Evolutionary conservation across 805 yeast genomes (phyloP), one percentile per base, ranked within the genome.

Genomic region (Zygotorulaspora chibaensis): DNA sequence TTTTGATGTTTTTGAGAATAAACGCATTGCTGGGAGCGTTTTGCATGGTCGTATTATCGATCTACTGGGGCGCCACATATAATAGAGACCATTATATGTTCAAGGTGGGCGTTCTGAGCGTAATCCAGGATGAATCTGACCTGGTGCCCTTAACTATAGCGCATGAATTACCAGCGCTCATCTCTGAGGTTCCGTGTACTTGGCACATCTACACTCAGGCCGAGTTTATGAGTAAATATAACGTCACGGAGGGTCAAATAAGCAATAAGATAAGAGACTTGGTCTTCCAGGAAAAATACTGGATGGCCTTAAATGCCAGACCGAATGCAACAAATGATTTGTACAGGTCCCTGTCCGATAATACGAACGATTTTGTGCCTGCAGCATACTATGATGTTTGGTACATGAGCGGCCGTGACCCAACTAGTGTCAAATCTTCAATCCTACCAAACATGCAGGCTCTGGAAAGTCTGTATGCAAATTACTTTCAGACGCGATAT

Each of bases 361-460:
- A 54, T n/a, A 42, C 55, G 18, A 52, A 58, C 2, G 51, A 54
- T 16, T 60, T 57, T 30, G 48, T 56, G 27, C 54, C 60, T 3
- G 46, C 60, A 5, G 37, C 45, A 16, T 46, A 57, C 43, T 65
- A 80, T 18, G 63, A 69, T 16, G 63, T 72, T 0, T 58, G 72
- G 39, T 82, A 74, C 57, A 87, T 83, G 61, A 74, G 84, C 1
- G 88, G 83, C 5, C 68, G 89, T 54, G 91, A 84, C 59, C 71
- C 77, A 31, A 51, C 69, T 15, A 72, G 75, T 28, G 70, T 81
- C 69, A 59, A 52, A 8, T 54, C 71, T 2, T 74, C 72, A 40
- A 69, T 82, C 9, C 56, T 69, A 0, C 78, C 82, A 0, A 58
- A 71, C 5, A 48, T 80, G n/a, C 47, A 55, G 11, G 45, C 36